phyloP scores from a whole-genome alignment of 345 rosid genomes.

The Gossypium arboreum region DNA sequence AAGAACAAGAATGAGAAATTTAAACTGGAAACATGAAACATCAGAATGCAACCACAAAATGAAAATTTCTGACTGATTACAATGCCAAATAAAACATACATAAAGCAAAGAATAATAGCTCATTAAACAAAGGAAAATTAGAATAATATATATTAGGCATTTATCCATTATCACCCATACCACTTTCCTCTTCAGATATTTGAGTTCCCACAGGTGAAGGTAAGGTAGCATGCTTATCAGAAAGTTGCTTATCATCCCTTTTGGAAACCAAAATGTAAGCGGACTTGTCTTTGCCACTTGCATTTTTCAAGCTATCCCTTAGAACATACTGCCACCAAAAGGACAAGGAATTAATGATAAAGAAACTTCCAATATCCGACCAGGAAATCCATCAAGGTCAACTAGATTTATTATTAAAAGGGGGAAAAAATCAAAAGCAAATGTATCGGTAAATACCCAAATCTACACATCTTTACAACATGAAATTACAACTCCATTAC shows the following conservation, averaged over 20 bases:
- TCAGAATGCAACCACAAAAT: not conserved
- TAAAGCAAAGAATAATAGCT: not conserved
- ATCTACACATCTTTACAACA: not conserved
- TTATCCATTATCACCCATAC: conserved; percentile 28
- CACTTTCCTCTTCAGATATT: conserved; percentile 41
- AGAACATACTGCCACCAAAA: conserved; percentile 50
- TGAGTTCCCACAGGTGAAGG: conserved; percentile 37
- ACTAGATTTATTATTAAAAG: not conserved
- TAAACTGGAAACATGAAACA: not conserved
- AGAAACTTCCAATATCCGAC: not conserved
- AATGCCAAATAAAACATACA: not conserved
- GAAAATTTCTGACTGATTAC: not conserved
- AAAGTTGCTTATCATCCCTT: conserved; percentile 41
- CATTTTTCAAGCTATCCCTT: conserved; percentile 40
- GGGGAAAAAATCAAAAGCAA: not conserved
- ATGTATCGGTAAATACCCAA: not conserved
- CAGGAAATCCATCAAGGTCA: not conserved
- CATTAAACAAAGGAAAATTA: conserved; percentile 2
- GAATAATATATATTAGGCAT: not conserved
- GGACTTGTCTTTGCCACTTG: conserved; percentile 48
- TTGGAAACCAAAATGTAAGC: conserved; percentile 37
- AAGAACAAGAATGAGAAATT: conserved; percentile 6
- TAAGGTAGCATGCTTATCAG: conserved; percentile 35
- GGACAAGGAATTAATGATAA: conserved; percentile 9
- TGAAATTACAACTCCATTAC: not conserved